These are phyloP conservation scores for Fusarium avenaceum DNA, from an alignment of 2,329 filamentous ascomycete genomes.

Conservation along the genomic window DNA sequence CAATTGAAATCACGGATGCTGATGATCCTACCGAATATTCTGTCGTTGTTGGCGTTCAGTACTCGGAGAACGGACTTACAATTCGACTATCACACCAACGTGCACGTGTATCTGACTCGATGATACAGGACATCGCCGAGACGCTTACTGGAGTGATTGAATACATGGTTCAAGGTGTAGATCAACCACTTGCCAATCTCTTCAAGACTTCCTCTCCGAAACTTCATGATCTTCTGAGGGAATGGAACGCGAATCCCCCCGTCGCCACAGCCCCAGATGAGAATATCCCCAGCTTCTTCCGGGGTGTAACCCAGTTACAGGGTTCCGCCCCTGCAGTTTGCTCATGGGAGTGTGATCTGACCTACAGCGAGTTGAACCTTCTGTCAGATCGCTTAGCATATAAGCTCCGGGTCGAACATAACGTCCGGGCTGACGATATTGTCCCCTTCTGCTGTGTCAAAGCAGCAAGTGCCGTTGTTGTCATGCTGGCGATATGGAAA, in stretches of 20 bases:
- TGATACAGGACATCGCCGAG: neutral
- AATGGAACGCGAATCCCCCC: neutral
- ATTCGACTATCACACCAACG: neutral
- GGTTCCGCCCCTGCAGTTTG: neutral
- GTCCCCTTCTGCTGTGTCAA: conserved; percentile 1
- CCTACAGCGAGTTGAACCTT: neutral
- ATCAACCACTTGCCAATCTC: neutral
- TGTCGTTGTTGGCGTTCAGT: conserved; percentile 2
- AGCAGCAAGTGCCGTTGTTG: neutral
- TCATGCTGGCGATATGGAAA: neutral
- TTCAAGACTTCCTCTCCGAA: neutral
- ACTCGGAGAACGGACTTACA: neutral
- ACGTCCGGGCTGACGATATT: neutral
- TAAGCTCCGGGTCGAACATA: neutral
- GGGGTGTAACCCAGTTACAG: neutral
- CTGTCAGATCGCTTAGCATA: neutral
- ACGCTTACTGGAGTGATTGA: neutral
- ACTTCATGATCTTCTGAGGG: neutral
- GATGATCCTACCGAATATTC: conserved; percentile 1
- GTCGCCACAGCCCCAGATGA: neutral
- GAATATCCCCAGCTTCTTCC: neutral
- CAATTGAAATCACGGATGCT: neutral
- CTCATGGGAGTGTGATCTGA: neutral
- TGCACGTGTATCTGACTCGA: neutral
- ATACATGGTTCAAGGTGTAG: neutral